Base-by-base conservation (phyloP, 2,329 filamentous ascomycete genomes). In the Fusarium sulawesiense region DNA sequence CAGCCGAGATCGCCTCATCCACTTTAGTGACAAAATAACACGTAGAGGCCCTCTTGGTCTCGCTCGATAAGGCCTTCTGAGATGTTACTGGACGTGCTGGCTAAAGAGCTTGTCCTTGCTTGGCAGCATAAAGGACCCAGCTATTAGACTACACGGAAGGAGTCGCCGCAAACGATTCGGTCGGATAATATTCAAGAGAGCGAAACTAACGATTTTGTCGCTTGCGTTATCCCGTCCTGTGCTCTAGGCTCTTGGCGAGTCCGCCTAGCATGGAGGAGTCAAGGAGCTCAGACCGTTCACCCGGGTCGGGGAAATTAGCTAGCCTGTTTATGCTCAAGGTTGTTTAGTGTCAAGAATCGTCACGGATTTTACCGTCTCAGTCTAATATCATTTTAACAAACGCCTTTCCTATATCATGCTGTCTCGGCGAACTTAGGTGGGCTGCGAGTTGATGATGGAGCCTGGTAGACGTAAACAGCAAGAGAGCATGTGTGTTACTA, bases 281-380 rank as follows among this genome's bases (percentile, higher is more conserved):
- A 18, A 37, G 34, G 23, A 48, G 40, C 21, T 23, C 21, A 68
- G 42, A 46, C 27, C 34, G 27, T 37, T 54, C 50, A 34, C 20
- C 40, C 23, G 55, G 60, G 45, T 46, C 40, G 27, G 41, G 59
- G 51, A 27, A 42, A 48, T 64, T 51, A 41, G 21, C n/a, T 34
- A 51, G 48, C 20, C 29, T 34, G n/a, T 40, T 68, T 29, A 48
- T 49, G 45, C 49, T 60, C 44, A 51, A 27, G 49, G 49, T 29
- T n/a, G 34, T 29, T 23, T 27, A 23, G 23, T 23, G 10, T 37
- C 18, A n/a, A 41, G 32, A 20, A 41, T 27, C 23, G 40, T 51
- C 25, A 51, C 49, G 49, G 49, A 25, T 6, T 41, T 51, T 51
- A 2, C 49, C 49, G 49, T 29, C 27, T 29, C 49, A 51, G 23